Evolutionary conservation across 1,139 yeast genomes (phyloP).

Genomic region (Sugiyamaella xylanicola): DNA sequence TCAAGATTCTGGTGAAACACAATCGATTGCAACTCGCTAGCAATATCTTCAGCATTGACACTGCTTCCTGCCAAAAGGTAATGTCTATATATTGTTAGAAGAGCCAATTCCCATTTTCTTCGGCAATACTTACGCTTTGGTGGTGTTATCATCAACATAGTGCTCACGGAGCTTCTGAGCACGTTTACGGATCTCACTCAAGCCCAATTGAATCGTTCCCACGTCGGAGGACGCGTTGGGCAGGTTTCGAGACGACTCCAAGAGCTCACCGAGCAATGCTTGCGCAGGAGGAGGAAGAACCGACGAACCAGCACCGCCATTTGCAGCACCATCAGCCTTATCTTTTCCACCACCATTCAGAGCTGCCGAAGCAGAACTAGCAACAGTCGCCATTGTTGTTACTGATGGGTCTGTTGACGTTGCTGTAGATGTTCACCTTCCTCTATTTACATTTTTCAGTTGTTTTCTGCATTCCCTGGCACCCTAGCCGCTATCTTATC

Average conservation of each 20-base stretch:
- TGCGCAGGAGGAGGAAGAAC: slow-evolving; percentile 40
- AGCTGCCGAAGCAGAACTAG: background rate
- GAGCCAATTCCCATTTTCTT: too few relatives aligned
- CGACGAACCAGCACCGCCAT: slow-evolving; percentile 8
- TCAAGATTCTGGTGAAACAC: slow-evolving; percentile 34
- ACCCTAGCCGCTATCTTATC: background rate
- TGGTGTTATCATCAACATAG: slow-evolving; percentile 53
- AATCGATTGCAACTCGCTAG: slow-evolving; percentile 52
- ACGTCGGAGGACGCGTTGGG: slow-evolving; percentile 66
- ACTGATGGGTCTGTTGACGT: background rate
- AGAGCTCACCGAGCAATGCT: slow-evolving; percentile 57
- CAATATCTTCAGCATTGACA: slow-evolving; percentile 83
- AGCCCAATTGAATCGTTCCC: slow-evolving; percentile 73
- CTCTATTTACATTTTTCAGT: background rate
- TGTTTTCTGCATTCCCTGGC: background rate
- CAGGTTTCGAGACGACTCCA: slow-evolving; percentile 69
- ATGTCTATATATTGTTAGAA: slow-evolving; percentile 46
- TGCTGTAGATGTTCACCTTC: too few relatives aligned
- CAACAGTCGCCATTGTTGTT: slow-evolving; percentile 10
- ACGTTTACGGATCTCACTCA: slow-evolving; percentile 73
- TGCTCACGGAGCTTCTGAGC: slow-evolving; percentile 61
- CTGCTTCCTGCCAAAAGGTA: slow-evolving; percentile 90
- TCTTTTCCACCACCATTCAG: slow-evolving; percentile 4
- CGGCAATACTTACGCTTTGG: slow-evolving; percentile 64
- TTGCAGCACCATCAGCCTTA: slow-evolving; percentile 1